Percentiles rank a stretch among this genome's conserved stretches.
phyloP scores from a whole-genome alignment of 2,329 filamentous ascomycete genomes.

The Neofusicoccum parvum region DNA sequence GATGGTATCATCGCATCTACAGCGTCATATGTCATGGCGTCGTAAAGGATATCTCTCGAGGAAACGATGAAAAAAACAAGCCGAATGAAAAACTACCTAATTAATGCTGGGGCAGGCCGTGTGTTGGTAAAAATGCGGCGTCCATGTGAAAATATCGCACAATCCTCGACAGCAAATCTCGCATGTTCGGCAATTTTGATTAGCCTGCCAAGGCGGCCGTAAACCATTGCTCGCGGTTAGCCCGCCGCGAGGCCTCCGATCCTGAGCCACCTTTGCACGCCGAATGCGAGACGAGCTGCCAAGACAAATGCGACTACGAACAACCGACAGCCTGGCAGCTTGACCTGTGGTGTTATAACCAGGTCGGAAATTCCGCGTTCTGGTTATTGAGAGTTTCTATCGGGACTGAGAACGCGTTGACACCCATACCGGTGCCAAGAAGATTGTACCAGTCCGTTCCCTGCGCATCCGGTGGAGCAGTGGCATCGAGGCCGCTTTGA shows the following conservation, averaged over 20 bases:
- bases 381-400: constrained; percentile 24
- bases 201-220: constrained; percentile 13
- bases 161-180: constrained; percentile 14
- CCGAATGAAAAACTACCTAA: constrained; percentile 20
- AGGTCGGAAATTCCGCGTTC: constrained; percentile 28
- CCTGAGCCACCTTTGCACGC: background rate
- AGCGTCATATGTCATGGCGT: constrained; percentile 43
- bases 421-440: constrained; percentile 10
- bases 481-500: background rate
- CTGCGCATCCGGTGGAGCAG: constrained; percentile 27
- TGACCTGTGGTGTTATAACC: constrained; percentile 33
- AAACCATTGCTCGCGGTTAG: constrained; percentile 9
- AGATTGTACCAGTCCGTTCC: constrained; percentile 30
- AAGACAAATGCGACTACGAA: background rate
- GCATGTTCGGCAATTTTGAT: constrained; percentile 15
- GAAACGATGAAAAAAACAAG: constrained; percentile 13
- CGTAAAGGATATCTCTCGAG: constrained; percentile 27
- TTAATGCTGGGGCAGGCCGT: constrained; percentile 15
- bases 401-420: constrained; percentile 16
- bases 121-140: background rate
- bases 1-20: constrained; percentile 31
- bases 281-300: background rate
- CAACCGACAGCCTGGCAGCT: constrained; percentile 22
- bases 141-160: constrained; percentile 12
- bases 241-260: constrained; percentile 10